These are phyloP conservation scores for Didymella pinodella DNA, from an alignment of 2,329 filamentous ascomycete genomes.

Conservation along the genomic window DNA sequence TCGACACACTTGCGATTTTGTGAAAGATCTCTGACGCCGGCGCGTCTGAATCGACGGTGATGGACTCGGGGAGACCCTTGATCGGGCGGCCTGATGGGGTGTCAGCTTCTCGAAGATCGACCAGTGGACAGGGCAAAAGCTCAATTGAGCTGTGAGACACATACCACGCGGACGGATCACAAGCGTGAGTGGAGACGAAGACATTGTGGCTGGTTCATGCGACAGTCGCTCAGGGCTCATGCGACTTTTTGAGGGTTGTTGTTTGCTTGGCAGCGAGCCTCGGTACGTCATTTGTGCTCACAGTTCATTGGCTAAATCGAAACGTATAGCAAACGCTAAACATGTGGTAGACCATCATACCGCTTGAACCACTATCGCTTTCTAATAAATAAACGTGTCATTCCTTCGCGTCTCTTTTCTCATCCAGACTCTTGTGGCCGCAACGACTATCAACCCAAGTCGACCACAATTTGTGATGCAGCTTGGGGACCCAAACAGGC, in stretches of 20 bases:
- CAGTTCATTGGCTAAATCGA: conserved; percentile 5
- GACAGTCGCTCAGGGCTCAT: conserved; percentile 5
- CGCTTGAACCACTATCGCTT: not conserved
- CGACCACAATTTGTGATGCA: conserved; percentile 64
- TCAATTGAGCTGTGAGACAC: conserved; percentile 18
- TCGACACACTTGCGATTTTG: conserved; percentile 62
- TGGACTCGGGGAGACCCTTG: conserved; percentile 64
- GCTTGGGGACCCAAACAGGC: conserved; percentile 71
- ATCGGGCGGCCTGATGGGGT: conserved; percentile 65
- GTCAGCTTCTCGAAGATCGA: conserved; percentile 5
- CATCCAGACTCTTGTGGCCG: not conserved
- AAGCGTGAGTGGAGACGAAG: conserved; percentile 54
- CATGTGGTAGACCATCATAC: not conserved
- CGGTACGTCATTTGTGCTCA: conserved; percentile 19
- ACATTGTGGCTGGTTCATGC: conserved; percentile 44
- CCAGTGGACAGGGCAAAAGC: conserved; percentile 10
- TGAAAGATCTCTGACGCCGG: conserved; percentile 65
- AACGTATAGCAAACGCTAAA: not conserved
- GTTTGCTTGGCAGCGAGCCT: conserved; percentile 20
- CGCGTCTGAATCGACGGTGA: conserved; percentile 61
- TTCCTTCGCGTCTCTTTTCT: not conserved
- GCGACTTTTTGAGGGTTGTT: conserved; percentile 19
- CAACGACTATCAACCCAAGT: conserved; percentile 53
- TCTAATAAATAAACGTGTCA: no score
- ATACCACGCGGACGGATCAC: conserved; percentile 57